A percentile compares a stretch with the other conserved stretches of the same genome.
phyloP scores from a whole-genome alignment of 169 alveolate genomes.

The Amoebophrya sp. region DNA sequence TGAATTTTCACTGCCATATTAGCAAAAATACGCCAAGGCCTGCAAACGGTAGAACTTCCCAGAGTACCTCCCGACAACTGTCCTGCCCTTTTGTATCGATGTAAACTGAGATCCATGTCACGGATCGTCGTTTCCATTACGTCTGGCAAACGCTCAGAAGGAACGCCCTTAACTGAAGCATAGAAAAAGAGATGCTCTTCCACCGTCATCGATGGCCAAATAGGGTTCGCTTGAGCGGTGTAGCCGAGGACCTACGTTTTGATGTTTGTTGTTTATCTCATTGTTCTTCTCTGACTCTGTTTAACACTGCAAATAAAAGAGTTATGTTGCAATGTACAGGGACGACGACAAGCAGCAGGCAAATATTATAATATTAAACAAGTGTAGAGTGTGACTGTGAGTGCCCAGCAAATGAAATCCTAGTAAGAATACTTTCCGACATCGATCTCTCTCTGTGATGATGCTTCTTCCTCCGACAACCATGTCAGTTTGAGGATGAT shows the following conservation, averaged over 20 bases:
- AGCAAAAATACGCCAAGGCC: no score
- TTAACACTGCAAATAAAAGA: no score
- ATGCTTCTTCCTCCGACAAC: not conserved
- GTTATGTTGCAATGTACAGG: no score
- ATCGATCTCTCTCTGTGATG: not conserved
- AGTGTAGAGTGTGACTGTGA: no score
- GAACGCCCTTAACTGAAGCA: not conserved
- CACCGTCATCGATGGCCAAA: not conserved
- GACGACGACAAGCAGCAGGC: no score
- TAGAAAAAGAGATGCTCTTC: not conserved
- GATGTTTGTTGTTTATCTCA: no score
- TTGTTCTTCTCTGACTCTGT: no score
- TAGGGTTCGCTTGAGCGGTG: not conserved
- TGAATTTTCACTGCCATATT: no score
- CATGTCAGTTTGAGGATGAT: not conserved
- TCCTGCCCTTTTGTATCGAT: conserved; percentile 47
- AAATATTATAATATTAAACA: no score
- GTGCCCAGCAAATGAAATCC: no score
- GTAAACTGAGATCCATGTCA: not conserved
- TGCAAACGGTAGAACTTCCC: no score
- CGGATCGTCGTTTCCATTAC: not conserved
- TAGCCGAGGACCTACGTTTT: no score
- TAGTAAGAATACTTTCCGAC: not conserved
- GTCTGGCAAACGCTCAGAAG: not conserved
- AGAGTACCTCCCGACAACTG: conserved; percentile 67